Conservation (phyloP, 306 rosid species). For the Trifolium repens region DNA sequence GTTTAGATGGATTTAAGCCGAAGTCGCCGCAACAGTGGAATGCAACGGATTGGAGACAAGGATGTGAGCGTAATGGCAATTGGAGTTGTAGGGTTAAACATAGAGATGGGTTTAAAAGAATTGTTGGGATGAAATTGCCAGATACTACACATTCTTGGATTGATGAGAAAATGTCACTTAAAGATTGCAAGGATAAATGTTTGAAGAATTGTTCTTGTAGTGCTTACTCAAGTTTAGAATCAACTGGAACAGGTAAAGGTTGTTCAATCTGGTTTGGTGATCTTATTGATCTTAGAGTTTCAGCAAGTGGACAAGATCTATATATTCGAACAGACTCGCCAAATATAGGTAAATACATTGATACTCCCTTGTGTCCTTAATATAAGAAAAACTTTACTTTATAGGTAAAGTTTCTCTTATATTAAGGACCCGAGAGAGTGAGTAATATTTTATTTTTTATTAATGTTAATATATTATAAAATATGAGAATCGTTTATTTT, state of each 20-base stretch:
- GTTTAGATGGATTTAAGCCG: constrained; percentile 40
- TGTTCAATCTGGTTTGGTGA: constrained; percentile 30
- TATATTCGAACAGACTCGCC: constrained; percentile 34
- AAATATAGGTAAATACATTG: neutral
- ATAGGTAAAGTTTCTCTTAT: too few species aligned
- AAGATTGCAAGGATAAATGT: constrained; percentile 4
- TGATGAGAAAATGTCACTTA: constrained; percentile 1
- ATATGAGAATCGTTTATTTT: too few species aligned
- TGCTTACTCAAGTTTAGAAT: constrained; percentile 3
- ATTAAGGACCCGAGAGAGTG: too few species aligned
- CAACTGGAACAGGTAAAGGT: neutral
- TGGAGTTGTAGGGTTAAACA: constrained; percentile 31
- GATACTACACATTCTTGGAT: constrained; percentile 34
- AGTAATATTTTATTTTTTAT: too few species aligned
- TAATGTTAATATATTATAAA: too few species aligned
- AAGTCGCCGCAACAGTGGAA: constrained; percentile 12
- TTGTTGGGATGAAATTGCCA: constrained; percentile 35
- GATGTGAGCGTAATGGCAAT: constrained; percentile 29
- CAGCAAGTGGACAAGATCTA: neutral
- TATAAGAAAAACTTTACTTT: too few species aligned
- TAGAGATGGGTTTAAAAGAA: constrained; percentile 35
- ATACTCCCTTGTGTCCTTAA: too few species aligned
- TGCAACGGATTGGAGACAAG: constrained; percentile 18
- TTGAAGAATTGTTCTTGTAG: constrained; percentile 36
- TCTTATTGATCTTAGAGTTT: neutral